Conservation (phyloP, 177 flowering plant species). For the Telopea speciosissima region DNA sequence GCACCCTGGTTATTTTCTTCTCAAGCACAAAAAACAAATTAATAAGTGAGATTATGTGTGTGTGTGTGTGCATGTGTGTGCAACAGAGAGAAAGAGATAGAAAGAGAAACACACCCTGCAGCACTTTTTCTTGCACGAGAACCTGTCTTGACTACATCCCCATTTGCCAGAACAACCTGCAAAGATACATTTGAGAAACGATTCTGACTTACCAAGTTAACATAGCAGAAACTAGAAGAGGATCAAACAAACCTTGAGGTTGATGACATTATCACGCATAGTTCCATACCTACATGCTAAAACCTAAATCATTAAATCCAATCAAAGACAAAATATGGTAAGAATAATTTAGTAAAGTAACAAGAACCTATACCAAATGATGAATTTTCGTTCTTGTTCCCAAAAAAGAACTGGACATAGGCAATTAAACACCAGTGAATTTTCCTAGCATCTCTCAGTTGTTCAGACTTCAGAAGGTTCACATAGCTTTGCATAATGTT, state of each 20-base stretch:
- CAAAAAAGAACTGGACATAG: no score
- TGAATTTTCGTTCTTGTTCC: no score
- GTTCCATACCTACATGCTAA: slow-evolving; percentile 94
- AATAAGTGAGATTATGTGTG: background rate
- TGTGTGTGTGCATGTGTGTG: no score
- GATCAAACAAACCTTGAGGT: slow-evolving; percentile 63
- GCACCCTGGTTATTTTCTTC: background rate
- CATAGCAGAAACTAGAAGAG: background rate
- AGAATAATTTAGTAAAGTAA: no score
- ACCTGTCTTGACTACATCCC: slow-evolving; percentile 90
- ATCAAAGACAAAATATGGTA: slow-evolving; percentile 4
- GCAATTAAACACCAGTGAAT: no score
- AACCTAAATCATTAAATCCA: slow-evolving; percentile 27
- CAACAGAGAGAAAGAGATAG: background rate
- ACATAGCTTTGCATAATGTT: no score
- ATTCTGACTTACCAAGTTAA: background rate
- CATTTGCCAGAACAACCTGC: slow-evolving; percentile 85
- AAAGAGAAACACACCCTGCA: slow-evolving; percentile 65
- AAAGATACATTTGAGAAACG: slow-evolving; percentile 5
- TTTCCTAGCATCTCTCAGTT: no score
- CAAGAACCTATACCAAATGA: no score
- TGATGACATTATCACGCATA: slow-evolving; percentile 98
- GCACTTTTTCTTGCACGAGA: slow-evolving; percentile 98
- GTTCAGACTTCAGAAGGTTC: no score
- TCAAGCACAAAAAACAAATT: background rate